A percentile compares a stretch with the other conserved stretches of the same genome.
These are phyloP conservation scores for Rostrohypoxylon terebratum DNA, from an alignment of 495 filamentous ascomycete genomes.

Conservation along the genomic window DNA sequence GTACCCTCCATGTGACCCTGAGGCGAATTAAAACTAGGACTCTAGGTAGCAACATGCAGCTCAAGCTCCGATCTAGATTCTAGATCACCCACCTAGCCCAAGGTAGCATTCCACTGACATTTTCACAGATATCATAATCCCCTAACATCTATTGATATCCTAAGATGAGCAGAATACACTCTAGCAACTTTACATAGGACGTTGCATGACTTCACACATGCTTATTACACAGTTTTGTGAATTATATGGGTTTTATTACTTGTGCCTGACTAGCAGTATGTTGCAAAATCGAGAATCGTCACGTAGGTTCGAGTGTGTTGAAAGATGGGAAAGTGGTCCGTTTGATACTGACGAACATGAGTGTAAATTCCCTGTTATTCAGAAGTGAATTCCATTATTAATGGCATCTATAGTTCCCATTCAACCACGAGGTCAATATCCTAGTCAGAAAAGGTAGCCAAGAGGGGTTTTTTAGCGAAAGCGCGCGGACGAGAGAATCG, in stretches of 20 bases:
- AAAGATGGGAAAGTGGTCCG: background rate
- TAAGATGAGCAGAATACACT: background rate
- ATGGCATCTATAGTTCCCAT: constrained; percentile 10
- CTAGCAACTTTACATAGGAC: background rate
- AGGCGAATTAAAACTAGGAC: constrained; percentile 3
- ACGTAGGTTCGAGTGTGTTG: background rate
- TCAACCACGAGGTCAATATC: constrained; percentile 9
- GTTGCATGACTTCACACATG: background rate
- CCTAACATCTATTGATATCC: background rate
- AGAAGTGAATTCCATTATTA: constrained; percentile 7
- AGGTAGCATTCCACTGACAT: background rate
- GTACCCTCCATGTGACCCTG: constrained; percentile 22
- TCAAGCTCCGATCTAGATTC: constrained; percentile 27
- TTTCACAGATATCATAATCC: background rate
- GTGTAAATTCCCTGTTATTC: constrained; percentile 12
- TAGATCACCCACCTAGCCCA: background rate
- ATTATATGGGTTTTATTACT: background rate
- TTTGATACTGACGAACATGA: background rate
- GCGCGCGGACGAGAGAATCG: constrained; percentile 35
- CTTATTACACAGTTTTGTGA: background rate
- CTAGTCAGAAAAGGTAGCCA: constrained; percentile 29
- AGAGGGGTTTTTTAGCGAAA: constrained; percentile 26
- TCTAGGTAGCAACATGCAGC: constrained; percentile 15
- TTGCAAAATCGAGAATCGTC: background rate
- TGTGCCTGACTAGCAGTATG: background rate